Evolutionary conservation across 2,329 filamentous ascomycete species (phyloP).

Genomic region (Hortaea werneckii): DNA sequence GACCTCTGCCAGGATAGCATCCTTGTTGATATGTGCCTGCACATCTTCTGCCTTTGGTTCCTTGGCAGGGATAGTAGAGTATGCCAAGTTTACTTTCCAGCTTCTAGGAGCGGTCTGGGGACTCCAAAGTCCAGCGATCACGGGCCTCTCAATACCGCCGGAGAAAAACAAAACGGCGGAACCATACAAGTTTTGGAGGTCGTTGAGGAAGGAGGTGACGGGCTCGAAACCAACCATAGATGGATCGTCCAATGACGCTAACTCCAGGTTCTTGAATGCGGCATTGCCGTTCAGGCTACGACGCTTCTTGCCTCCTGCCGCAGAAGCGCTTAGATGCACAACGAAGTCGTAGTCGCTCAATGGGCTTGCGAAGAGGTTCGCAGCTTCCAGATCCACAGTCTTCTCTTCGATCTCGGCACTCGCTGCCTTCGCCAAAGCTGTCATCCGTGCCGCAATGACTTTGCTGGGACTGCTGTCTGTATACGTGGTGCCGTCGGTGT

Average conservation of each 20-base stretch:
- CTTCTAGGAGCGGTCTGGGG: constrained; percentile 44
- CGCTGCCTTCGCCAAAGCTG: constrained; percentile 67
- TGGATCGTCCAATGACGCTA: constrained; percentile 37
- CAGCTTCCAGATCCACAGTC: constrained; percentile 31
- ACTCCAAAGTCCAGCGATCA: constrained; percentile 58
- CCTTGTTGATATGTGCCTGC: constrained; percentile 51
- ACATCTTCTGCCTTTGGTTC: constrained; percentile 27
- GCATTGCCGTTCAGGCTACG: constrained; percentile 33
- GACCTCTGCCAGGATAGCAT: constrained; percentile 62
- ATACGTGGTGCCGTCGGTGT: constrained; percentile 69
- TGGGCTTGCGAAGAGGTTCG: constrained; percentile 60
- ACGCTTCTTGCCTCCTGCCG: constrained; percentile 23
- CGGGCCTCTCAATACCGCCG: constrained; percentile 47
- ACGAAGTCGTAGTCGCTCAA: constrained; percentile 75
- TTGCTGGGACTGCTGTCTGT: constrained; percentile 65
- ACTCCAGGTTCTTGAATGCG: constrained; percentile 72
- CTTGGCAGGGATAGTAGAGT: constrained; percentile 49
- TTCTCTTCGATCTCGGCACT: constrained; percentile 41
- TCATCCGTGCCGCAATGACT: constrained; percentile 76
- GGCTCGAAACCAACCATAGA: constrained; percentile 49
- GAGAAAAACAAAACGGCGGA: constrained; percentile 71
- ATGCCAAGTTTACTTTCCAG: constrained; percentile 63
- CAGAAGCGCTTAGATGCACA: constrained; percentile 52
- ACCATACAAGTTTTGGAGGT: constrained; percentile 58
- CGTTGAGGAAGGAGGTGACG: constrained; percentile 51